Conservation (phyloP, 805 yeast genomes). For the Starmerella sp. region DNA sequence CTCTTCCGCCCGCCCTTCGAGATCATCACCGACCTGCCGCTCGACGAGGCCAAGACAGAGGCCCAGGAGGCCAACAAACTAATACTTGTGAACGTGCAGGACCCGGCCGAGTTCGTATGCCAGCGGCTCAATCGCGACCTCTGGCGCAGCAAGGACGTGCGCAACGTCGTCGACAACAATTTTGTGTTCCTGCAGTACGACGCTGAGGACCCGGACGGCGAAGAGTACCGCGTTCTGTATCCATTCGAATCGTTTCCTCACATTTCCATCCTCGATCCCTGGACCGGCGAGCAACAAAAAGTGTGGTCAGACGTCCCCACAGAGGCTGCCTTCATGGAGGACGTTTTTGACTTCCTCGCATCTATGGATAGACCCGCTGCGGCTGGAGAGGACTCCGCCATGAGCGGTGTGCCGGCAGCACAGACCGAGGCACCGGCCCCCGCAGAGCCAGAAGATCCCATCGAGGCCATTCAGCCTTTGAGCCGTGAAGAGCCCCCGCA, state of each 20-base stretch:
- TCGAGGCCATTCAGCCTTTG: conserved; percentile 40
- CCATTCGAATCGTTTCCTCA: conserved; percentile 66
- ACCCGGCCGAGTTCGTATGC: conserved; percentile 70
- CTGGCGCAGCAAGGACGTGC: conserved; percentile 65
- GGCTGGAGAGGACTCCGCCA: neutral
- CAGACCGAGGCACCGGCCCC: neutral
- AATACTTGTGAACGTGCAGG: conserved; percentile 83
- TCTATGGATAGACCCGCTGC: neutral
- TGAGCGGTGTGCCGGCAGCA: neutral
- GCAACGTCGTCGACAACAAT: conserved; percentile 49
- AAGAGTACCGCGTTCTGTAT: conserved; percentile 59
- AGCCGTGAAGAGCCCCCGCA: conserved; percentile 54
- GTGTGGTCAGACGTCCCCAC: conserved; percentile 63
- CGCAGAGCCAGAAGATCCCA: conserved; percentile 16
- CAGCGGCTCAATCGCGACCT: conserved; percentile 87
- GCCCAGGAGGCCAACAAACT: conserved; percentile 62
- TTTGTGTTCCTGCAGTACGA: conserved; percentile 83
- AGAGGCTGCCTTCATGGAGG: conserved; percentile 49
- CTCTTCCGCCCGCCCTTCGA: conserved; percentile 93
- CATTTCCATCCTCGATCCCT: conserved; percentile 82
- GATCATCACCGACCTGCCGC: conserved; percentile 51
- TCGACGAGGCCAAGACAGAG: conserved; percentile 61
- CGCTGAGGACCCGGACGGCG: conserved; percentile 63
- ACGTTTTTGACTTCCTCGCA: conserved; percentile 55
- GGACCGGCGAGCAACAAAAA: conserved; percentile 82